Evolutionary conservation across 345 rosid species (phyloP).

Genomic region (Eucalyptus victrix): DNA sequence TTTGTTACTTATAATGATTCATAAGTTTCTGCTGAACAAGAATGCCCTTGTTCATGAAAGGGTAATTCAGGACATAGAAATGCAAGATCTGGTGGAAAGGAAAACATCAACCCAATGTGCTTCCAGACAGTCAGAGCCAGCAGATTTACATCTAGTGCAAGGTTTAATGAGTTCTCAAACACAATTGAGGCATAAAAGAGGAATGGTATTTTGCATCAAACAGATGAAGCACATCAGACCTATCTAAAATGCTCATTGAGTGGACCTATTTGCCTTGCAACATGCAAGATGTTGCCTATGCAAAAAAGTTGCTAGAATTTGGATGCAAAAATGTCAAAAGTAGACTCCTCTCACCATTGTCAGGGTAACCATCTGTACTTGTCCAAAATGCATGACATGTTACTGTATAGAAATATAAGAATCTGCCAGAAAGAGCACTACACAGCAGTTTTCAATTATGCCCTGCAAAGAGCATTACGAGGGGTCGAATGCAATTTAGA

Average conservation of each 20-base stretch:
- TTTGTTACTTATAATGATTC: neutral
- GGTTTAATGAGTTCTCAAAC: neutral
- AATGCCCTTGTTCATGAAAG: neutral
- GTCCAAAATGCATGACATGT: neutral
- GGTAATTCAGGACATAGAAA: neutral
- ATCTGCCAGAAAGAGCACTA: neutral
- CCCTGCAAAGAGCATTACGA: neutral
- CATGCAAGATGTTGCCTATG: neutral
- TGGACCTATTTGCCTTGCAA: neutral
- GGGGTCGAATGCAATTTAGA: neutral
- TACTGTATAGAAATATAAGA: neutral
- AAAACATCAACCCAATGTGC: neutral
- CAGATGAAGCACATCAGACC: neutral
- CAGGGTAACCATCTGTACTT: neutral
- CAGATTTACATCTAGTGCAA: neutral
- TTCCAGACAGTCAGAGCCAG: neutral
- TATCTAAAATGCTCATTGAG: neutral
- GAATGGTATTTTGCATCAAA: neutral
- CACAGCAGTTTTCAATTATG: neutral
- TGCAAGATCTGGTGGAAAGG: neutral
- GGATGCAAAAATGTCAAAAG: neutral
- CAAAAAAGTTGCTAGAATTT: neutral
- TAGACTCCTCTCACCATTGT: neutral
- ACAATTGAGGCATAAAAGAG: neutral
- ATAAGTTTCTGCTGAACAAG: neutral